phyloP scores from a whole-genome alignment of 345 rosid species.

The Eucalyptus sp. region DNA sequence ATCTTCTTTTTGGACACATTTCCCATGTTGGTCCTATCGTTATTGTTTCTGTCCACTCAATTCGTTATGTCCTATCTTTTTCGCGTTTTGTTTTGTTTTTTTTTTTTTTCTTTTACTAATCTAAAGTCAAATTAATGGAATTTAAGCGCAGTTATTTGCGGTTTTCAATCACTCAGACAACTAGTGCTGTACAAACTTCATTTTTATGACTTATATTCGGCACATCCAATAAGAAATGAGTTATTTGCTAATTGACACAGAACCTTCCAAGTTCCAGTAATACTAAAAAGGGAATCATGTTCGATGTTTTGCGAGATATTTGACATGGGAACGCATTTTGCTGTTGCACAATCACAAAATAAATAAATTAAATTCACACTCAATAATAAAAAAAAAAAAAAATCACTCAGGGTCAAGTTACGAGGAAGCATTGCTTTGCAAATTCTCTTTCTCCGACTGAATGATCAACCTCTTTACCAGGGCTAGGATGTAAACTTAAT shows the following conservation, averaged over 20 bases:
- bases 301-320: background rate
- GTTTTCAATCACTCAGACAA: background rate
- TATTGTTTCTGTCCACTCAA: background rate
- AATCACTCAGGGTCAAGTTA: background rate
- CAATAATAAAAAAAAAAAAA: background rate
- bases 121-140: background rate
- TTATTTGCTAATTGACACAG: fast-evolving
- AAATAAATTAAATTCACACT: too few relatives aligned
- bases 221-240: fast-evolving
- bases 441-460: background rate
- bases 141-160: background rate
- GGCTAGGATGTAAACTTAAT: background rate
- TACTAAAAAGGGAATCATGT: too few relatives aligned
- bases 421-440: background rate
- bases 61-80: too few relatives aligned
- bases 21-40: background rate
- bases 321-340: background rate
- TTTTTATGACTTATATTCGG: background rate
- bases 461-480: background rate
- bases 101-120: too few relatives aligned
- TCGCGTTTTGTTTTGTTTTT: background rate
- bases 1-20: background rate
- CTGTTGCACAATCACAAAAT: background rate
- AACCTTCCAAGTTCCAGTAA: too few relatives aligned
- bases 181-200: background rate